These are phyloP conservation scores for Alternaria sp. DNA, from an alignment of 2,329 filamentous ascomycete species.

Conservation along the genomic window DNA sequence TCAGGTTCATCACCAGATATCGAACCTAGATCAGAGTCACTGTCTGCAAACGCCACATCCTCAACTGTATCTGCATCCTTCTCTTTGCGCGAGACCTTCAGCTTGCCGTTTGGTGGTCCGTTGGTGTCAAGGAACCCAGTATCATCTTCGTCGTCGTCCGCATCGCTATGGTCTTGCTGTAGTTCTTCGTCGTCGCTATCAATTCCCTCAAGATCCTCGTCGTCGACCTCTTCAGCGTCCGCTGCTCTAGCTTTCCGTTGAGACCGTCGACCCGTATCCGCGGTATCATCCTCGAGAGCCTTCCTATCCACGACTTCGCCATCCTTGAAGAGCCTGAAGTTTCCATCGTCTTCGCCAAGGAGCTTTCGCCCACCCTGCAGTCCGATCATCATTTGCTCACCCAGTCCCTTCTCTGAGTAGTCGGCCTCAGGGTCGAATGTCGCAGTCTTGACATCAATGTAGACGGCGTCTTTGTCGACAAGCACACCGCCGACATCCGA, in stretches of 20 bases:
- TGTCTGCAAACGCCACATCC: constrained; percentile 91
- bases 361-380: constrained; percentile 84
- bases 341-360: constrained; percentile 82
- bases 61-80: constrained; percentile 56
- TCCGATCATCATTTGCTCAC: constrained; percentile 92
- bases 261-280: constrained; percentile 66
- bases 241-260: constrained; percentile 61
- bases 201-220: constrained; percentile 58
- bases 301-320: constrained; percentile 70
- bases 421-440: constrained; percentile 75
- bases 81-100: constrained; percentile 40
- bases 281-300: constrained; percentile 62
- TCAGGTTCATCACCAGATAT: constrained; percentile 68
- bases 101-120: constrained; percentile 51
- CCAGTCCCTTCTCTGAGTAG: constrained; percentile 81
- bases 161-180: constrained; percentile 57
- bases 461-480: constrained; percentile 96
- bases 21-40: constrained; percentile 94
- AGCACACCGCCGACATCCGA: constrained; percentile 95
- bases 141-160: constrained; percentile 63
- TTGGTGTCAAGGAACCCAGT: constrained; percentile 53
- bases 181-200: constrained; percentile 64
- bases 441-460: constrained; percentile 76
- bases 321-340: constrained; percentile 85
- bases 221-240: constrained; percentile 60